Percentiles rank a stretch among this genome's conserved stretches.
Evolutionary conservation across 2,329 filamentous ascomycete genomes (phyloP).

Genomic region (Penicillium sp.): DNA sequence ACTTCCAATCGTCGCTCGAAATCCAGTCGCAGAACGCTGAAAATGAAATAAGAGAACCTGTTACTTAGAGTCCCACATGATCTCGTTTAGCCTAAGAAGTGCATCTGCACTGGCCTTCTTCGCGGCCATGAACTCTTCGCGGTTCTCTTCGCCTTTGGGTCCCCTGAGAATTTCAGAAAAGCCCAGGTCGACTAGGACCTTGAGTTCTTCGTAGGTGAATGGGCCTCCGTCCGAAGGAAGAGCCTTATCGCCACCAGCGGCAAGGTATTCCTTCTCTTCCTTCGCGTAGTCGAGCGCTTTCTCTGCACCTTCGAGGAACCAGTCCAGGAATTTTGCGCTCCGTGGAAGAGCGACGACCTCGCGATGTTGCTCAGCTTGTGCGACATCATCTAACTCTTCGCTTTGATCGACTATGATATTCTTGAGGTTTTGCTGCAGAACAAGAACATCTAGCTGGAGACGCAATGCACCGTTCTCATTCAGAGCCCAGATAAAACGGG

Average conservation of each 20-base stretch:
- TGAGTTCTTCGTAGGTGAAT: conserved; percentile 52
- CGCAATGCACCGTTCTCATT: conserved; percentile 82
- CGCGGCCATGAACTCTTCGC: conserved; percentile 52
- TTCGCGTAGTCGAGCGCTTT: conserved; percentile 50
- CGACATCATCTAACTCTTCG: conserved; percentile 1
- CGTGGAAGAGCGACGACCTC: conserved; percentile 49
- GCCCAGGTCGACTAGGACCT: conserved; percentile 51
- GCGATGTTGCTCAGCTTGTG: conserved; percentile 23
- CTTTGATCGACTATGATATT: conserved; percentile 67
- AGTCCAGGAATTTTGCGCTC: conserved; percentile 53
- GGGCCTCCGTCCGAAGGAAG: conserved; percentile 46
- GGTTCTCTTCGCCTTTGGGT: conserved; percentile 45
- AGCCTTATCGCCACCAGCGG: conserved; percentile 40
- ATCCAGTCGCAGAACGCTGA: not conserved
- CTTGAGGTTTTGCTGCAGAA: conserved; percentile 95
- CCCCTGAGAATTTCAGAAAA: conserved; percentile 51
- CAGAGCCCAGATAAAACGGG: conserved; percentile 75
- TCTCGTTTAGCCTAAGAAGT: conserved; percentile 50
- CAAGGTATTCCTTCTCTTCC: conserved; percentile 48
- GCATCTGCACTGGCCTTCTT: conserved; percentile 52
- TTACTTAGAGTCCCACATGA: conserved; percentile 54
- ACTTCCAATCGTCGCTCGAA: not conserved
- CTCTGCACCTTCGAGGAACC: conserved; percentile 54
- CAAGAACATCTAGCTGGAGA: conserved; percentile 91
- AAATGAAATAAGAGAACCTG: not conserved